Conservation (phyloP, 495 filamentous ascomycete genomes). For the Patellaria atrata region DNA sequence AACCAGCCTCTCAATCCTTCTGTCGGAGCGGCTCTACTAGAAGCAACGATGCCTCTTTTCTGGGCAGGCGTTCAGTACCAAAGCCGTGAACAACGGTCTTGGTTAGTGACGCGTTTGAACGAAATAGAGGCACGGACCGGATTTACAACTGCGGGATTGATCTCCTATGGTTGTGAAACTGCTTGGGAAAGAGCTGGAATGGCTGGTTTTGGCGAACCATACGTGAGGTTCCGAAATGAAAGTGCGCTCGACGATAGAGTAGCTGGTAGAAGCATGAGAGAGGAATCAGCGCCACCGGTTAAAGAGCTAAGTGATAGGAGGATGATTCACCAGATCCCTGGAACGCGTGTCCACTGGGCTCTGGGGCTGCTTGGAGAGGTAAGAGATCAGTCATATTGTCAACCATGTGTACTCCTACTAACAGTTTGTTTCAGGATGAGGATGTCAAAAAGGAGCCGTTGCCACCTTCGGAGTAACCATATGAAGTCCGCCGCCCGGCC, state of each 20-base stretch:
- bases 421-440: too few species aligned
- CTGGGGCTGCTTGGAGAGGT: conserved; percentile 44
- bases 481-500: too few species aligned
- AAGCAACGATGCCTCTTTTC: conserved; percentile 67
- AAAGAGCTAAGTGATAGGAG: conserved; percentile 34
- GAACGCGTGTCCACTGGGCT: conserved; percentile 37
- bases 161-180: conserved; percentile 70
- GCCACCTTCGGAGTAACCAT: too few species aligned
- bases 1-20: conserved; percentile 47
- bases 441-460: too few species aligned
- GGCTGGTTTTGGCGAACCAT: conserved; percentile 61
- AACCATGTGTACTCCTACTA: too few species aligned
- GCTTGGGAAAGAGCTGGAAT: conserved; percentile 62
- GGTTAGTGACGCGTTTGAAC: conserved; percentile 56
- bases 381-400: too few species aligned
- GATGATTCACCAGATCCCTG: conserved; percentile 33
- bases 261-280: conserved; percentile 1
- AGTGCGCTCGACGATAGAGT: too few species aligned
- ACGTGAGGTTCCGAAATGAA: too few species aligned
- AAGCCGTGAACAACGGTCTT: conserved; percentile 53
- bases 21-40: conserved; percentile 68
- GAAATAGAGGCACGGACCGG: conserved; percentile 70
- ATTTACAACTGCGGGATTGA: conserved; percentile 67
- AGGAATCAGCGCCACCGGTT: conserved; percentile 4
- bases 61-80: conserved; percentile 75